Evolutionary conservation across 2,329 filamentous ascomycete species (phyloP).

Genomic region (Salinomyces thailandicus): DNA sequence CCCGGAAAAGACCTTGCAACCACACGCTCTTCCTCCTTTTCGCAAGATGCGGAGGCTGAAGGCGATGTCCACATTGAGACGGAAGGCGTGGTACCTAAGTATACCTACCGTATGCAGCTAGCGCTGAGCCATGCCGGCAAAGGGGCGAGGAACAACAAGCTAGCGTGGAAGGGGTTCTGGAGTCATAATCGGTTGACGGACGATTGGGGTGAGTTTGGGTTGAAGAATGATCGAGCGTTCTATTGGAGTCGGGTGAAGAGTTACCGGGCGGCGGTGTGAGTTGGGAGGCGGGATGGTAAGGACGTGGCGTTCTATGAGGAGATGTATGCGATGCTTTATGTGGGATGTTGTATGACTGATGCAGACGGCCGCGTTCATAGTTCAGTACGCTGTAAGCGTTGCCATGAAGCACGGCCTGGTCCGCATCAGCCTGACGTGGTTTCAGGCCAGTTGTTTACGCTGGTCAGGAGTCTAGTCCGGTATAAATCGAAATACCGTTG

Average conservation of each 20-base stretch:
- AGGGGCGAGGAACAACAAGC: constrained; percentile 66
- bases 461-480: no score
- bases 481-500: no score
- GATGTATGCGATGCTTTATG: no score
- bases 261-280: constrained; percentile 24
- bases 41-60: constrained; percentile 37
- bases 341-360: no score
- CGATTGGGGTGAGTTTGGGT: constrained; percentile 73
- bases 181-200: constrained; percentile 83
- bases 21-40: background rate
- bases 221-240: constrained; percentile 52
- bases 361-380: no score
- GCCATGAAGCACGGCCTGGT: no score
- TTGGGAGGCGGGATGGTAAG: no score
- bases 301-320: no score
- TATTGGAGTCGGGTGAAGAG: constrained; percentile 54
- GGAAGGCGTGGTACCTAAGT: constrained; percentile 67
- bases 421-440: no score
- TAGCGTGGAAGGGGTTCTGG: constrained; percentile 83
- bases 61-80: constrained; percentile 75
- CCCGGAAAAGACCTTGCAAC: constrained; percentile 11
- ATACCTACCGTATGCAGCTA: constrained; percentile 76
- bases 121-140: constrained; percentile 52
- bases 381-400: no score
- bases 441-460: no score